These are phyloP conservation scores for Fusarium equiseti DNA, from an alignment of 2,329 filamentous ascomycete species.

Conservation along the genomic window DNA sequence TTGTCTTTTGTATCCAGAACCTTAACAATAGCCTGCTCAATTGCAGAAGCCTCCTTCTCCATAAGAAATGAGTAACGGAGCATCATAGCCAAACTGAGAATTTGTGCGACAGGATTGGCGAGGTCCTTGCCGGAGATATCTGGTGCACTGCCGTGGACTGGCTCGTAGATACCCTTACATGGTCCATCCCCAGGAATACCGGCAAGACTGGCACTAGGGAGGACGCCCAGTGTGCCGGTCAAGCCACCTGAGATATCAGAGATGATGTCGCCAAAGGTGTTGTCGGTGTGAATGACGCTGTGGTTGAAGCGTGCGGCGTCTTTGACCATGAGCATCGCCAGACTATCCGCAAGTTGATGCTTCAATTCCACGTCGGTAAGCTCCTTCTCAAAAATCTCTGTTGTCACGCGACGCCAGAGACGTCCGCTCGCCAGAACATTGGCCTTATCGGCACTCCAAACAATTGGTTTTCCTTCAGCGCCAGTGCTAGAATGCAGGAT, in stretches of 20 bases:
- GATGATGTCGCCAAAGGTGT: constrained; percentile 62
- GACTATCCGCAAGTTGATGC: constrained; percentile 62
- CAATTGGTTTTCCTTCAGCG: constrained; percentile 52
- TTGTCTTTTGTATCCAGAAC: constrained; percentile 67
- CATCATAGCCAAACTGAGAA: constrained; percentile 80
- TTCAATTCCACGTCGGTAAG: constrained; percentile 58
- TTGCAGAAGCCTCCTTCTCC: constrained; percentile 69
- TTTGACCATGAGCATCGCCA: constrained; percentile 62
- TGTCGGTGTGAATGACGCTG: constrained; percentile 60
- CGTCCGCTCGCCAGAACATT: constrained; percentile 65
- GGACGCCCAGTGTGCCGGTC: constrained; percentile 58
- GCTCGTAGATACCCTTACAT: constrained; percentile 81
- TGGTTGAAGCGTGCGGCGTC: constrained; percentile 61
- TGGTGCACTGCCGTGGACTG: constrained; percentile 79
- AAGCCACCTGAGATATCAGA: constrained; percentile 61
- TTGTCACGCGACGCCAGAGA: constrained; percentile 61
- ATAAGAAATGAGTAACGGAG: constrained; percentile 77
- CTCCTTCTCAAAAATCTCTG: constrained; percentile 56
- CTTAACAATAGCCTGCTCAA: constrained; percentile 73
- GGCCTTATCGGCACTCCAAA: constrained; percentile 64
- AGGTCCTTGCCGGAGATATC: constrained; percentile 79
- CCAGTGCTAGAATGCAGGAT: constrained; percentile 45
- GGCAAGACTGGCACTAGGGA: constrained; percentile 60
- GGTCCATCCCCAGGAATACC: constrained; percentile 55
- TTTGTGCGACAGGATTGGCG: constrained; percentile 78